phyloP scores from a whole-genome alignment of 352 stramenopile species.

The Porosira glacialis region DNA sequence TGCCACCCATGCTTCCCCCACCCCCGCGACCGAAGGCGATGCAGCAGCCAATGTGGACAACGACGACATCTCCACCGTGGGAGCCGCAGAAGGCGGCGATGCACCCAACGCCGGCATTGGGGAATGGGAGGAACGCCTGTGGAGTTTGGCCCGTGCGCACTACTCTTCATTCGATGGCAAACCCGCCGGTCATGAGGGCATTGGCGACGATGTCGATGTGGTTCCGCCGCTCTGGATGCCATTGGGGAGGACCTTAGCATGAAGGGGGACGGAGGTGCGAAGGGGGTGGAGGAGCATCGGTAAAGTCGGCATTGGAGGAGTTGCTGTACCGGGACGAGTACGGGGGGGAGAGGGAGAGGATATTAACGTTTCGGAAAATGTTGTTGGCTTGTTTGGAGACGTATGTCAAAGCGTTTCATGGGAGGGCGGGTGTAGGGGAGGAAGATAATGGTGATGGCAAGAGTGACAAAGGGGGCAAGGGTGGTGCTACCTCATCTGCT shows the following conservation, averaged over 20 bases:
- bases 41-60: conserved; percentile 4
- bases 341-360: conserved; percentile 35
- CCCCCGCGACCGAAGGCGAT: not conserved
- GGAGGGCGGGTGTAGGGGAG: conserved; percentile 13
- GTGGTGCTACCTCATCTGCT: not conserved
- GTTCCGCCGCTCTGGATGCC: too few species aligned
- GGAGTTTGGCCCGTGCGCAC: conserved; percentile 46
- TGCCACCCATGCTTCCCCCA: not conserved
- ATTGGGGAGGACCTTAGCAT: too few species aligned
- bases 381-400: conserved; percentile 41
- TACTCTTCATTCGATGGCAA: conserved; percentile 40
- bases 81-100: conserved; percentile 11
- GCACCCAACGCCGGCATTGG: conserved; percentile 41
- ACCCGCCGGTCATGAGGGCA: not conserved
- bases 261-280: too few species aligned
- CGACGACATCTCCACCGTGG: conserved; percentile 37
- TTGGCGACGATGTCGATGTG: conserved; percentile 11
- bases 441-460: not conserved
- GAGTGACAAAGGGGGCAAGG: not conserved
- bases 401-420: conserved; percentile 50
- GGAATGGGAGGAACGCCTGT: conserved; percentile 57
- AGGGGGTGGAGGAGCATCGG: too few species aligned
- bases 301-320: conserved; percentile 47
- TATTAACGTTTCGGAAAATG: conserved; percentile 48
- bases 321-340: conserved; percentile 35